Base-by-base conservation (phyloP, 1,284 basidiomycete species). In the Rhodotorula mucilaginosa region DNA sequence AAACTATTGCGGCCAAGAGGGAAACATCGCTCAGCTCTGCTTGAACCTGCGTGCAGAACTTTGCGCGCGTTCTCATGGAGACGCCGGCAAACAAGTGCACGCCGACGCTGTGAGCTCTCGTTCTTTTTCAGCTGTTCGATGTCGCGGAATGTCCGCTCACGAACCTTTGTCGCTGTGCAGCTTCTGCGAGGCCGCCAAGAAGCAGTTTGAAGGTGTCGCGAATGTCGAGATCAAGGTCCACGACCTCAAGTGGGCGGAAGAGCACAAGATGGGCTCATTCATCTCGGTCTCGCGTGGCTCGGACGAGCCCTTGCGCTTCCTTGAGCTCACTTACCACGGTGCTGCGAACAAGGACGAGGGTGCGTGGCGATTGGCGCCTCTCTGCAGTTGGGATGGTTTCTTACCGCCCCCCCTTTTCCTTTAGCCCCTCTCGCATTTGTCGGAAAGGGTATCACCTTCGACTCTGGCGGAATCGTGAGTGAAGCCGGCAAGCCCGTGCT, bases 241-340 rank as follows among this genome's bases (percentile, higher is more conserved):
- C 60, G 92, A 95, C 71, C 46, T 73, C 88, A 88, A 83, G 7
- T 94, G 92, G 91, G 91, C 90, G 18, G 84, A 86, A 67, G 84
- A 89, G 80, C 89, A 91, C 83, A 88, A 88, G 70, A 94, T 94
- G 92, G 89, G 88, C 76, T 88, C 89, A 3, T 94, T 95, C 87
- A 87, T 96, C 39, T 93, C 91, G 1, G 93, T 96, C 8, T 88
- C 91, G 13, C 87, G 88, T 70, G 93, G 93, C 46, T 89, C 90
- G 12, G 84, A 87, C 21, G 90, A 94, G 80, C 92, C 93, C 8
- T 88, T 90, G 65, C 93, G 92, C 80, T 88, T 95, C 81, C 84
- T 96, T 67, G 92, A 95, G 82, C 88, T 96, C 72, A 88, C 90
- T 81, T 95, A 95, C 85, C 89, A 89, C 56, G 92, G 92, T 47